Base-by-base conservation (phyloP, 129 eudicot genomes). In the Flaveria linearis region DNA sequence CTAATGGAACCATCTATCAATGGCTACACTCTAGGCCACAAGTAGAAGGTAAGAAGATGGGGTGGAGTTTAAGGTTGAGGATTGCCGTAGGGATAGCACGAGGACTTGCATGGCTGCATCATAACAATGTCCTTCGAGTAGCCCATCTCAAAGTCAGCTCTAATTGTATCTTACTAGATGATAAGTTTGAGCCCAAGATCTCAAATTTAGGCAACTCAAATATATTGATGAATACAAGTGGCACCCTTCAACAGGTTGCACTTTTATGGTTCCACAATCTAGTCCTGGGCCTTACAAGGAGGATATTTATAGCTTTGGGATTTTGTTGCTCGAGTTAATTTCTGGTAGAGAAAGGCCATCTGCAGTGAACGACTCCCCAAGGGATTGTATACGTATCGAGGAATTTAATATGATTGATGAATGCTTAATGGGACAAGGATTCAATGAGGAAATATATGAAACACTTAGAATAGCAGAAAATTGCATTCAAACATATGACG, bases 281-380 rank as follows among this genome's bases (percentile, higher is more conserved):
- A 87, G 87, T 77, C 85, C 73, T 85, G 87, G 85, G 65, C 82
- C 85, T 22, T 92, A 85, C 47, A 89, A 87, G 75, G 93, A 94
- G 9, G 97, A 92, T 81, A 88, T 92, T 52, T 87, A 84, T 73
- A 84, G 91, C 68, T 92, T 89, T 64, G 97, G 96, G 42, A 87
- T 87, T 18, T 88, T 92, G 76, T 90, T 92, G 68, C 82, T 85
- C 14, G 97, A 92, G 83, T 75, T 89, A 65, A 85, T 87, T 9
- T 89, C 86, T 0, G 85, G 97, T 33, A 87, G 76, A 81, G 69
- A 55, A 55, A 11, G 41, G 41, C 60, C 69, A 39, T 77, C 69
- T 68, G 22, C 30, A 16, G 5, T 53, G 47, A n/a, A 17, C 69
- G 20, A 68, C 49, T 68, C 47, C 41, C 8, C 7, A 14, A 56